phyloP scores from a whole-genome alignment of 2,329 filamentous ascomycete species.

The Apiospora phragmitis region DNA sequence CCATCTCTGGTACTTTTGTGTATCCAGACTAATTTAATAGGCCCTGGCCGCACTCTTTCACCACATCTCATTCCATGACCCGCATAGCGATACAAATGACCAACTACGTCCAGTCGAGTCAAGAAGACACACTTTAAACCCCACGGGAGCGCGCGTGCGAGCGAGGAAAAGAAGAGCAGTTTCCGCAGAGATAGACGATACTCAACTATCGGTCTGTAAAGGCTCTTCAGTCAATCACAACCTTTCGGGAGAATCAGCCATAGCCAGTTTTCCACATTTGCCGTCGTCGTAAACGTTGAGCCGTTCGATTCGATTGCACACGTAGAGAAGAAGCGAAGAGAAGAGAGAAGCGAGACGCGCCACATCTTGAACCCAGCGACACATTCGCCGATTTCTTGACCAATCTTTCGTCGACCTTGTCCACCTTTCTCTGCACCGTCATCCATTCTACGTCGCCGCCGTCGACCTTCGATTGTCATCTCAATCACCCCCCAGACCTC shows the following conservation, averaged over 20 bases:
- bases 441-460: neutral
- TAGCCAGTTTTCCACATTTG: constrained; percentile 20
- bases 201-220: constrained; percentile 60
- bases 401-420: neutral
- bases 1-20: constrained; percentile 27
- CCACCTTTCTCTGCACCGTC: neutral
- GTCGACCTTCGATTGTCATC: neutral
- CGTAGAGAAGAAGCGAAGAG: constrained; percentile 10
- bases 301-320: constrained; percentile 9
- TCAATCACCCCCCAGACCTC: constrained; percentile 1
- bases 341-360: constrained; percentile 8
- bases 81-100: constrained; percentile 54
- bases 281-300: constrained; percentile 12
- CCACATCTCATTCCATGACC: constrained; percentile 54
- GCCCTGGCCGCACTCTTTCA: constrained; percentile 24
- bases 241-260: constrained; percentile 13
- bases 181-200: constrained; percentile 46
- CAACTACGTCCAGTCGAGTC: constrained; percentile 49
- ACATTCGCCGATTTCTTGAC: constrained; percentile 3
- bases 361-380: constrained; percentile 1
- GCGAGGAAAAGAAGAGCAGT: constrained; percentile 47
- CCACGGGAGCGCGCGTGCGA: constrained; percentile 64
- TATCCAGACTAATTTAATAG: constrained; percentile 11
- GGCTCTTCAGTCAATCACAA: constrained; percentile 24
- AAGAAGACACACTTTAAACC: constrained; percentile 70